These are phyloP conservation scores for Citrus sinensis DNA, from an alignment of 345 rosid genomes.

Conservation along the genomic window DVS_A1.0 CM039163.1:33022001-33022500, in stretches of 20 bases:
- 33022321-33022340: not conserved
- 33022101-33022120: not conserved
- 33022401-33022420: not conserved
- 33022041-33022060: not conserved
- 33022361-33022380: not conserved
- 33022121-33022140: not conserved
- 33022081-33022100: not conserved
- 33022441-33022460: not conserved
- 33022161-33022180: constrained; percentile 1
- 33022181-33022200: not conserved
- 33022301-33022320: not conserved
- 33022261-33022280: not conserved
- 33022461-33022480: not conserved
- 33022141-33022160: not conserved
- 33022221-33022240: not conserved
- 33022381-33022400: not conserved
- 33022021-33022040: not conserved
- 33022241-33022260: not conserved
- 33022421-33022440: not conserved
- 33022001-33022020: constrained; percentile 1
- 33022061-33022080: not conserved
- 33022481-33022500: not conserved
- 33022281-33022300: not conserved
- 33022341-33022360: not conserved
- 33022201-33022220: not conserved